These are phyloP conservation scores for Pestalotiopsis sp. DNA, from an alignment of 2,329 filamentous ascomycete species.

Conservation along the genomic window DNA sequence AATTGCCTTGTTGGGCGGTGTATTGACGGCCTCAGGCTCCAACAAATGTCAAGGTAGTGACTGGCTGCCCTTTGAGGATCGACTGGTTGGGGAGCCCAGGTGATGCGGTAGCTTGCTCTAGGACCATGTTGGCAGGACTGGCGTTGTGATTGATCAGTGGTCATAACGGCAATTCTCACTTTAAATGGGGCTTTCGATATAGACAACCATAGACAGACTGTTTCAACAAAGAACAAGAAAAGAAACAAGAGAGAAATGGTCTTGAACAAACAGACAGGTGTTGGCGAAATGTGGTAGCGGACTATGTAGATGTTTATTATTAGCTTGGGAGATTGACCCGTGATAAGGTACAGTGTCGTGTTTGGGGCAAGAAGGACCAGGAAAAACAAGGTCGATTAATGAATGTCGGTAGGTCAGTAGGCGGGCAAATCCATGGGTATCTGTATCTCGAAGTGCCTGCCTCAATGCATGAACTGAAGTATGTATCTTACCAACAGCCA, in stretches of 20 bases:
- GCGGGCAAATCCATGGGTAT: background rate
- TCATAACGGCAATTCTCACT: background rate
- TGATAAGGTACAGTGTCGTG: background rate
- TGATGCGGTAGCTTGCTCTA: background rate
- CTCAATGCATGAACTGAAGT: background rate
- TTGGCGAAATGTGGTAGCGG: no score
- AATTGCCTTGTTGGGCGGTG: background rate
- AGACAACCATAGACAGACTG: background rate
- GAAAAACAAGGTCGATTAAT: background rate
- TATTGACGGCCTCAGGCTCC: constrained; percentile 1
- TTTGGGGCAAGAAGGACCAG: background rate
- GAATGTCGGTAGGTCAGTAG: background rate
- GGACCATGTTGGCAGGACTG: background rate
- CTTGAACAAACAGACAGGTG: no score
- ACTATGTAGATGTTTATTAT: no score
- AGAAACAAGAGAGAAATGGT: background rate
- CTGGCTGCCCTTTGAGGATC: background rate
- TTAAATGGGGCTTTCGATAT: background rate
- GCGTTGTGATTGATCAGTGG: background rate
- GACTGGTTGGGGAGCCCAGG: background rate
- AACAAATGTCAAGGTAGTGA: background rate
- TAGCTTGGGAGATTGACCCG: background rate
- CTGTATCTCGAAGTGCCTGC: background rate
- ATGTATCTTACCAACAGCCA: background rate
- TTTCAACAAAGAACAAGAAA: background rate